Evolutionary conservation across 2,329 filamentous ascomycete genomes (phyloP).

Genomic region (Lasiodiplodia gonubiensis): DNA sequence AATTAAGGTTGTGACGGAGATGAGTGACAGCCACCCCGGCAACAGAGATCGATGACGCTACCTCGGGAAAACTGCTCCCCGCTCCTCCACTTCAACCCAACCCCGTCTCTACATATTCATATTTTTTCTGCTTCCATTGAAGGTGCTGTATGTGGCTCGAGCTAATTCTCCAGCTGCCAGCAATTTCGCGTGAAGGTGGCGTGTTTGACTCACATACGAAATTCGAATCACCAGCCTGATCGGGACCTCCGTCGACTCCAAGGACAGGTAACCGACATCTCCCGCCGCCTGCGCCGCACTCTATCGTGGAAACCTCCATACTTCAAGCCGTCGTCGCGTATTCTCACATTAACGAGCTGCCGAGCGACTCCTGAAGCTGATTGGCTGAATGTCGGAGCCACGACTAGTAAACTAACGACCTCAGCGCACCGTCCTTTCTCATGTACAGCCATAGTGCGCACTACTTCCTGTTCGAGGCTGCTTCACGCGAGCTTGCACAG

Average conservation of each 20-base stretch:
- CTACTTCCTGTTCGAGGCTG: background rate
- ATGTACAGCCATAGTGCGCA: background rate
- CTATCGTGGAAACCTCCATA: background rate
- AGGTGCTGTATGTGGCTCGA: background rate
- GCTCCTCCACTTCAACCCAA: background rate
- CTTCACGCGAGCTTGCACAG: background rate
- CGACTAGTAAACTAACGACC: background rate
- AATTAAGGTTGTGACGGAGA: constrained; percentile 21
- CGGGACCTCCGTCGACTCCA: background rate
- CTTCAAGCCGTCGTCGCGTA: background rate
- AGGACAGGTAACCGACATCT: background rate
- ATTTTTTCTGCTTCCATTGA: background rate
- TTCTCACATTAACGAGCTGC: background rate
- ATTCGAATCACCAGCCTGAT: background rate
- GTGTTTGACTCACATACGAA: background rate
- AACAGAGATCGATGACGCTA: background rate
- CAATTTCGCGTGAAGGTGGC: background rate
- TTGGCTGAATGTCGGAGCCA: constrained; percentile 5
- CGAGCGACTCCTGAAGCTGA: background rate
- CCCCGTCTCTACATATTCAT: background rate
- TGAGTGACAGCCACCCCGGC: constrained; percentile 4
- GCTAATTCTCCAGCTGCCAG: background rate
- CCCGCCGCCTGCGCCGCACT: background rate
- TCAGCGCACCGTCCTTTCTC: background rate
- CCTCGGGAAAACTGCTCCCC: background rate